phyloP scores from a whole-genome alignment of 2,329 filamentous ascomycete genomes.

The Epichloe gansuensis region DNA sequence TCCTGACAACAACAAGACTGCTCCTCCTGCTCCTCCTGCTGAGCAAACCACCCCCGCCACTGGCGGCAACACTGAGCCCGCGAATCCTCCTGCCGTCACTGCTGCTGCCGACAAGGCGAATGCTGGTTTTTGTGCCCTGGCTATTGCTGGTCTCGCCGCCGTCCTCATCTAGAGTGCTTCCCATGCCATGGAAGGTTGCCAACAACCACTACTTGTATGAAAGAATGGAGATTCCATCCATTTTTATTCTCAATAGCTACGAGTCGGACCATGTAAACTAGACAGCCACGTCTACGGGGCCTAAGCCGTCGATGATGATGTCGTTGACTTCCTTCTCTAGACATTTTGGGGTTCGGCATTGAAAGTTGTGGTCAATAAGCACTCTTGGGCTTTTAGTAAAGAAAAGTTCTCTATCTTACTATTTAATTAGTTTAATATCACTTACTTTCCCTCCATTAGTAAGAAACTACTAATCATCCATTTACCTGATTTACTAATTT shows the following conservation, averaged over 20 bases:
- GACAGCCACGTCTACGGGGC: background rate
- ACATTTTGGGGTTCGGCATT: background rate
- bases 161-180: constrained; percentile 20
- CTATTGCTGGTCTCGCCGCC: constrained; percentile 26
- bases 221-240: too few relatives aligned
- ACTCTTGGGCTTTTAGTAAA: too few relatives aligned
- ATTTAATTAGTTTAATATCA: too few relatives aligned
- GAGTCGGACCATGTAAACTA: background rate
- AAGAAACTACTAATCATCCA: too few relatives aligned
- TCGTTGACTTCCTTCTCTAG: background rate
- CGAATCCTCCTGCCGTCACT: constrained; percentile 15
- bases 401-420: too few relatives aligned
- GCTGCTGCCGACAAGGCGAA: constrained; percentile 25
- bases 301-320: background rate
- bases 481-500: too few relatives aligned
- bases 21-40: constrained; percentile 2
- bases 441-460: too few relatives aligned
- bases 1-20: background rate
- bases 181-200: background rate
- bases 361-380: too few relatives aligned
- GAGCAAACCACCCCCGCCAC: constrained; percentile 6
- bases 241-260: background rate
- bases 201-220: background rate
- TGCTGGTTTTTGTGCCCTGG: constrained; percentile 23
- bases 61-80: constrained; percentile 2